Evolutionary conservation across 768 basidiomycete genomes (phyloP).

Genomic region (Phaeotremella skinneri): DNA sequence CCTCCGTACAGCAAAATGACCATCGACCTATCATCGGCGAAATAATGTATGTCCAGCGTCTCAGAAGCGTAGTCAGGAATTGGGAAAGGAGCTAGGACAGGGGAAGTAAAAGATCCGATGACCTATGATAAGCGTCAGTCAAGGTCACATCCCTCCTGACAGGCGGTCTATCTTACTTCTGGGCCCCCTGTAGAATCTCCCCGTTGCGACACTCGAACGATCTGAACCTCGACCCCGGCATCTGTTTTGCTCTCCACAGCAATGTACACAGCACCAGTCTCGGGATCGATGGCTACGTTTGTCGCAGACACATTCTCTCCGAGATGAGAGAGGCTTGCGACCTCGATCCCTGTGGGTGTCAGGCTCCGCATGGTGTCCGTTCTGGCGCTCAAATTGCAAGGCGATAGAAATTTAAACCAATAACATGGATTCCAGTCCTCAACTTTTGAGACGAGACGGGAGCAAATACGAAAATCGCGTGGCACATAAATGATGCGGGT

Average conservation of each 20-base stretch:
- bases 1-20: constrained; percentile 70
- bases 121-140: constrained; percentile 14
- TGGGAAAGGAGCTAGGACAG: constrained; percentile 35
- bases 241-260: constrained; percentile 57
- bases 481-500: too few species aligned
- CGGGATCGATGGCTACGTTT: constrained; percentile 39
- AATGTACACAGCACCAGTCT: constrained; percentile 56
- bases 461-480: too few species aligned
- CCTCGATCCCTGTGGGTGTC: constrained; percentile 15
- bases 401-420: too few species aligned
- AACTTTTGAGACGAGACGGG: too few species aligned
- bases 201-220: constrained; percentile 55
- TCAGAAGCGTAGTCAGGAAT: constrained; percentile 44
- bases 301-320: background rate
- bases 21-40: constrained; percentile 69
- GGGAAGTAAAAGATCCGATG: constrained; percentile 39
- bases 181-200: constrained; percentile 21
- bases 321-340: constrained; percentile 5
- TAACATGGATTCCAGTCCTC: too few species aligned
- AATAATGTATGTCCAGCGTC: constrained; percentile 65
- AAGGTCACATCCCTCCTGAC: constrained; percentile 27
- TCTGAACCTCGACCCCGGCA: constrained; percentile 60
- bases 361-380: constrained; percentile 20
- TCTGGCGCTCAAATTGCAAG: too few species aligned
- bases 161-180: constrained; percentile 14